Conservation (phyloP, 257 asterid species). For the Solanum rostratum region DNA sequence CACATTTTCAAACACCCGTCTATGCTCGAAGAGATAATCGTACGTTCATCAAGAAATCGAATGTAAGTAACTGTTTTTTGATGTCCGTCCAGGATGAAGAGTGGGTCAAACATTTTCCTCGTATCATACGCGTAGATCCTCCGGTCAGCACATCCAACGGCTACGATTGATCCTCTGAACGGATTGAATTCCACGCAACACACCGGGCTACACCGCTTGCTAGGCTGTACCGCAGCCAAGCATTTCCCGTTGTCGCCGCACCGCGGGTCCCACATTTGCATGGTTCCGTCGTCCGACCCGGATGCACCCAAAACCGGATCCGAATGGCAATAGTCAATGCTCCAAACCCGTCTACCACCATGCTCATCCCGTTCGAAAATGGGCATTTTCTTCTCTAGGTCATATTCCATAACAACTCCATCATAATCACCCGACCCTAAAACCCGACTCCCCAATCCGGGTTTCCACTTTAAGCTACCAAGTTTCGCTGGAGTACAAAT, state of each 20-base stretch:
- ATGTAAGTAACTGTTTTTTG: slow-evolving; percentile 55
- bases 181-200: slow-evolving; percentile 82
- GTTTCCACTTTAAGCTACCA: slow-evolving; percentile 78
- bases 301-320: slow-evolving; percentile 70
- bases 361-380: slow-evolving; percentile 93
- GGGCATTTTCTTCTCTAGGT: slow-evolving; percentile 58
- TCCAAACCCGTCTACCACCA: slow-evolving; percentile 84
- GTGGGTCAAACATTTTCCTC: slow-evolving; percentile 39
- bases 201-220: slow-evolving; percentile 36
- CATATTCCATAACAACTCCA: slow-evolving; percentile 82
- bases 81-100: slow-evolving; percentile 53
- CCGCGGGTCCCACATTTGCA: slow-evolving; percentile 90
- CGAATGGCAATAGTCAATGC: slow-evolving; percentile 53
- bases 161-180: slow-evolving; percentile 28
- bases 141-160: slow-evolving; percentile 71
- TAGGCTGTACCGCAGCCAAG: slow-evolving; percentile 38
- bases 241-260: slow-evolving; percentile 23
- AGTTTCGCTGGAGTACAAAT: slow-evolving; percentile 82
- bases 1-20: slow-evolving; percentile 82
- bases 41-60: slow-evolving; percentile 31
- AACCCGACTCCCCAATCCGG: slow-evolving; percentile 51
- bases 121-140: slow-evolving; percentile 52
- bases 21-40: slow-evolving; percentile 47
- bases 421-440: slow-evolving; percentile 86
- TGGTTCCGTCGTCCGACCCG: slow-evolving; percentile 89